Conservation (phyloP, 148 eudicot genomes). For the Rhododendron molle region DNA sequence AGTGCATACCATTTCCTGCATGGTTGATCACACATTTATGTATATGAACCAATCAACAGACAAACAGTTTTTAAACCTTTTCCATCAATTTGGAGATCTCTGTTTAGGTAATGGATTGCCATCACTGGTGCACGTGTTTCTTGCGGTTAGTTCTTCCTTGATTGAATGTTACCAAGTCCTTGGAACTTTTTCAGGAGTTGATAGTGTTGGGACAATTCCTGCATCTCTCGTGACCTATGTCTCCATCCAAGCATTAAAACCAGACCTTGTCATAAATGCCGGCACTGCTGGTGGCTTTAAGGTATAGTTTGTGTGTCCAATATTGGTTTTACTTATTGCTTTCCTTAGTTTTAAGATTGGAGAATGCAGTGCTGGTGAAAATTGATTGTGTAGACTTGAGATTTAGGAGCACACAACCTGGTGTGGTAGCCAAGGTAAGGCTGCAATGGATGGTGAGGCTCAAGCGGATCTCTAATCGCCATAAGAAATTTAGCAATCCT, state of each 20-base stretch:
- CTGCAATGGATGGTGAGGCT: not conserved
- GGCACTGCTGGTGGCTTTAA: constrained; percentile 97
- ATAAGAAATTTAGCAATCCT: not conserved
- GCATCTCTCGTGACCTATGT: constrained; percentile 92
- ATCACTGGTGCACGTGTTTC: not conserved
- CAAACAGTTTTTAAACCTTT: not conserved
- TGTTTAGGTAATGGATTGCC: not conserved
- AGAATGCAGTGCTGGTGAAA: not conserved
- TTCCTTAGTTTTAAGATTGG: not conserved
- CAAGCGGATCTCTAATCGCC: not conserved
- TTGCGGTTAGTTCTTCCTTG: not conserved
- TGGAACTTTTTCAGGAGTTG: constrained; percentile 58
- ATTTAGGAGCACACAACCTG: not conserved
- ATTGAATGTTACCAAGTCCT: constrained; percentile 6
- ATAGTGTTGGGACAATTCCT: constrained; percentile 79
- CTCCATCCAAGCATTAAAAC: constrained; percentile 76
- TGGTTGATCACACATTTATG: too few species aligned
- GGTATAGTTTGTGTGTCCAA: constrained; percentile 32
- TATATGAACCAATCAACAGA: not conserved
- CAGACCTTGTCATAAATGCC: constrained; percentile 94
- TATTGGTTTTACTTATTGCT: not conserved
- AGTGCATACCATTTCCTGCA: not conserved
- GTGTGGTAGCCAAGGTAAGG: not conserved
- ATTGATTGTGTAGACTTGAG: not conserved
- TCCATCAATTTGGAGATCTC: not conserved